Evolutionary conservation across 257 asterid genomes (phyloP).

Genomic region (Forsythia suspensa): DNA sequence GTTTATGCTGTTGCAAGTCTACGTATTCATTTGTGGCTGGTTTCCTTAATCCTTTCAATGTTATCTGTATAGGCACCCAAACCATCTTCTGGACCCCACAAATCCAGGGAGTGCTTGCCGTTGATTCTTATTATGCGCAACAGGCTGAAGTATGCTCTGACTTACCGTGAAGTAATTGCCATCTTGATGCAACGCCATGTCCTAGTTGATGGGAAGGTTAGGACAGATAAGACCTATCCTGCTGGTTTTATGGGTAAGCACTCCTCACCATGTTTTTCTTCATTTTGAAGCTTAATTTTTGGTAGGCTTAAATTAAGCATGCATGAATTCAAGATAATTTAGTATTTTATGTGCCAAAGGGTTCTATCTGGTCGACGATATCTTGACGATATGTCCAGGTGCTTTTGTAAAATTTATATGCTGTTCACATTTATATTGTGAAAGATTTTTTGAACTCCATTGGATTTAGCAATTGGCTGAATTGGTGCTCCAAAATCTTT

Average conservation of each 20-base stretch:
- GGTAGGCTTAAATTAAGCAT: neutral
- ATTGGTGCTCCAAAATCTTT: neutral
- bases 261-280: neutral
- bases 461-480: neutral
- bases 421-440: neutral
- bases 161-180: slow-evolving; percentile 33
- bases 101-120: slow-evolving; percentile 42
- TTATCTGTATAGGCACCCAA: slow-evolving; percentile 31
- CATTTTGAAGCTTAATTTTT: neutral
- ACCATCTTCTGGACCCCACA: slow-evolving; percentile 43
- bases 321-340: neutral
- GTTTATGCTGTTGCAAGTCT: neutral
- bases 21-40: neutral
- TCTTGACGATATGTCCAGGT: neutral
- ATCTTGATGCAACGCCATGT: slow-evolving; percentile 33
- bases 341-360: neutral
- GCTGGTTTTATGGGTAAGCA: slow-evolving; percentile 36
- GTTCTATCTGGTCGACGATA: neutral
- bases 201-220: slow-evolving; percentile 29
- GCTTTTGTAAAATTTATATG: neutral
- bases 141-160: slow-evolving; percentile 35
- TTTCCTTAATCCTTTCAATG: neutral
- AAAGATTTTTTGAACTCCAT: neutral
- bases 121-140: slow-evolving; percentile 33
- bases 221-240: slow-evolving; percentile 29